Evolutionary conservation across 768 basidiomycete genomes (phyloP).

Genomic region (Saitozyma podzolica): DNA sequence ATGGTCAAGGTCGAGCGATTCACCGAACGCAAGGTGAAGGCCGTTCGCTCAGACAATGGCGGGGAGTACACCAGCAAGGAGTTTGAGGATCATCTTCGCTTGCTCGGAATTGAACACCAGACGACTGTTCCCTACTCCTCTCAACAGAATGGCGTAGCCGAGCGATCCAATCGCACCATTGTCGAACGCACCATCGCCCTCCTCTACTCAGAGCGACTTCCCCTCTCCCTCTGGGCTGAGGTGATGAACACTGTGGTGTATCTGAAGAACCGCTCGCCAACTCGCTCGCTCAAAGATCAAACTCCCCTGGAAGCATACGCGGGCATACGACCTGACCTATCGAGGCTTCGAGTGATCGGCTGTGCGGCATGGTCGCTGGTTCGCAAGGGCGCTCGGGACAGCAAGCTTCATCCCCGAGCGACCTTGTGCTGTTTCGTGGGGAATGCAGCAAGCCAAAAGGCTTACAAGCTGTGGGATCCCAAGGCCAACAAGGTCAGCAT

Average conservation of each 20-base stretch:
- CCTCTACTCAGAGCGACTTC: neutral
- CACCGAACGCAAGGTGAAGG: constrained; percentile 7
- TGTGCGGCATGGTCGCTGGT: constrained; percentile 1
- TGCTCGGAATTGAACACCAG: neutral
- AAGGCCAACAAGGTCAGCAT: neutral
- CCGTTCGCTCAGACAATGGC: constrained; percentile 1
- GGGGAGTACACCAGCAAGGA: constrained; percentile 1
- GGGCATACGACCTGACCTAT: neutral
- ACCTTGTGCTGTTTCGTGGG: neutral
- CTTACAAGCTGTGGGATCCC: neutral
- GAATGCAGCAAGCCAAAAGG: neutral
- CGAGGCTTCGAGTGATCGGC: neutral
- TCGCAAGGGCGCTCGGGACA: constrained; percentile 1
- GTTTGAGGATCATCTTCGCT: neutral
- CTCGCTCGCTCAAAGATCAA: constrained; percentile 1
- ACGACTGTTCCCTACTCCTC: neutral
- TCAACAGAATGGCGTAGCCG: neutral
- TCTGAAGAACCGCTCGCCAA: neutral
- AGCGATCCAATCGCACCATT: constrained; percentile 1
- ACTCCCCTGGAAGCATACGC: neutral
- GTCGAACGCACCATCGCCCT: neutral
- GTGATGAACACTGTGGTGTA: neutral
- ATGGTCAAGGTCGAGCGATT: constrained; percentile 1
- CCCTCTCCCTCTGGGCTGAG: neutral
- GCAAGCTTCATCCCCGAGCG: neutral